Conservation (phyloP, 345 rosid species). For the Aquilaria sinensis region DNA sequence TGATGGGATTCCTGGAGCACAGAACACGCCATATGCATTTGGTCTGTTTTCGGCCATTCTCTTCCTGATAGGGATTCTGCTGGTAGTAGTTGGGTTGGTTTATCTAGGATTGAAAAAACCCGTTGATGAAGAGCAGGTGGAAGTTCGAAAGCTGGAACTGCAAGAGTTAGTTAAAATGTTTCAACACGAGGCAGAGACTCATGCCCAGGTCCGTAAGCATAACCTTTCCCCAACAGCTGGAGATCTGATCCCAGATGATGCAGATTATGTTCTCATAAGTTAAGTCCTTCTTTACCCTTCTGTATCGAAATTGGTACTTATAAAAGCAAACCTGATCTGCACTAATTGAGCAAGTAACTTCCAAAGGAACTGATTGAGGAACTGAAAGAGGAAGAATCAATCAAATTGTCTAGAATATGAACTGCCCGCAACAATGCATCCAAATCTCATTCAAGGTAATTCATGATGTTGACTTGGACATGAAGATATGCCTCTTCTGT, state of each 20-base stretch:
- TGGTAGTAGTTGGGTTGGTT: constrained; percentile 58
- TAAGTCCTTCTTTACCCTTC: too few relatives aligned
- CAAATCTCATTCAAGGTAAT: too few relatives aligned
- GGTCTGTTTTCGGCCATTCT: constrained; percentile 63
- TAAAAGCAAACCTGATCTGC: too few relatives aligned
- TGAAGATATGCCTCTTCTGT: too few relatives aligned
- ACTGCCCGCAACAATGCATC: too few relatives aligned
- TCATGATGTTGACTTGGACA: too few relatives aligned
- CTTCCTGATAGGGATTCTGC: constrained; percentile 39
- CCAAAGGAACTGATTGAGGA: too few relatives aligned
- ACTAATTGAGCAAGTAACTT: too few relatives aligned
- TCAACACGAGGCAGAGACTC: constrained; percentile 98
- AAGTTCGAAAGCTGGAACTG: constrained; percentile 71
- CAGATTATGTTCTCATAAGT: constrained; percentile 45
- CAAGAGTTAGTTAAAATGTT: constrained; percentile 80
- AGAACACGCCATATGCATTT: constrained; percentile 77
- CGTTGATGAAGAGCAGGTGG: constrained; percentile 50
- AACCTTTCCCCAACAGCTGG: constrained; percentile 81
- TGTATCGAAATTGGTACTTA: too few relatives aligned
- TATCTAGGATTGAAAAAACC: constrained; percentile 82
- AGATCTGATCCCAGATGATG: constrained; percentile 35
- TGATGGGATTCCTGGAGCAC: constrained; percentile 92
- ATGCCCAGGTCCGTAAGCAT: constrained; percentile 64
- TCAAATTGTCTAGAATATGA: too few relatives aligned
- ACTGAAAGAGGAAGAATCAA: too few relatives aligned